Percentiles rank a stretch among this genome's conserved stretches.
Evolutionary conservation across 345 rosid genomes (phyloP).

Genomic region (Linum usitatissimum): DNA sequence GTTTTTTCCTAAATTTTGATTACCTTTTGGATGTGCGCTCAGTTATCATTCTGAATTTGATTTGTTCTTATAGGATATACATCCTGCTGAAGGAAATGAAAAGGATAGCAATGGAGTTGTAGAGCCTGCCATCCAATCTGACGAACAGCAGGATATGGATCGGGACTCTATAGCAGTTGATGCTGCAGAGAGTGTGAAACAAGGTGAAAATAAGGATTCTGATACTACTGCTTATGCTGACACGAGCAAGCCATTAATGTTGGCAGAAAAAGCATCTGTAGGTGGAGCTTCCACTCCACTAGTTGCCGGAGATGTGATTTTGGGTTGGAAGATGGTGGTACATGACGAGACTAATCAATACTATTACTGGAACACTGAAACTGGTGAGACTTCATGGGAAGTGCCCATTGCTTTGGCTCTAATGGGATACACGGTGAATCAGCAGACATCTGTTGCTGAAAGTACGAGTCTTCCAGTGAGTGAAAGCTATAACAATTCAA

Average conservation of each 20-base stretch:
- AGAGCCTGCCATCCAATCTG: constrained; percentile 21
- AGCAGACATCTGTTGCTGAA: constrained; percentile 21
- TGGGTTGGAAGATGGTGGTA: constrained; percentile 74
- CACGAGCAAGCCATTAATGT: constrained; percentile 25
- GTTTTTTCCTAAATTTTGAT: too few species aligned
- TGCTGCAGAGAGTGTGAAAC: constrained; percentile 22
- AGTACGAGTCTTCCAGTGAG: constrained; percentile 19
- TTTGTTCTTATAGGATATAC: constrained; percentile 33
- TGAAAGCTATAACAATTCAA: constrained; percentile 20
- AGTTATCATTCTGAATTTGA: constrained; percentile 9
- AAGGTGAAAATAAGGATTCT: constrained; percentile 21
- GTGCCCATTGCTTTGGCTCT: constrained; percentile 48
- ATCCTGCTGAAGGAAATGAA: constrained; percentile 24
- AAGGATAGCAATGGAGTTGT: constrained; percentile 20
- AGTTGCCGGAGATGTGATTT: constrained; percentile 36
- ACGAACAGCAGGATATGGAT: constrained; percentile 22
- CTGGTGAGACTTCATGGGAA: constrained; percentile 99
- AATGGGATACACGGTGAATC: constrained; percentile 21
- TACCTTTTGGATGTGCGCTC: not conserved
- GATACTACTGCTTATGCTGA: constrained; percentile 20
- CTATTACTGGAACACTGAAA: constrained; percentile 90
- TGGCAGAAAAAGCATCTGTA: constrained; percentile 27
- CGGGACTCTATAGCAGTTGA: constrained; percentile 22
- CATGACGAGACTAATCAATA: constrained; percentile 81
- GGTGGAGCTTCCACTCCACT: constrained; percentile 34